Base-by-base conservation (phyloP, 208 protist species). In the Leishmania tropica region DNA sequence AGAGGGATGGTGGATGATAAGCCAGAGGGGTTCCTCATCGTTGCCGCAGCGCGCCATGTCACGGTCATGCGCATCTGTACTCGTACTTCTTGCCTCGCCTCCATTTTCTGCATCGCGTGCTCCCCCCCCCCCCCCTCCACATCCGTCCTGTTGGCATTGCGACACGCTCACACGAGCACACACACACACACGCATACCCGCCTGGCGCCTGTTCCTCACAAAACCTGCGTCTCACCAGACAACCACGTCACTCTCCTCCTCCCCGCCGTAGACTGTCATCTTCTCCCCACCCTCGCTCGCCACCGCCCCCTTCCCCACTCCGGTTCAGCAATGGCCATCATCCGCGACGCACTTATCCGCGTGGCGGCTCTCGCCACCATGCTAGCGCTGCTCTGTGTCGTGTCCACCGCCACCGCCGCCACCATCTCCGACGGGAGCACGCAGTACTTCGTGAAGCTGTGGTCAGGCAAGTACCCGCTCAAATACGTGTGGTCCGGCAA, bases 401-500 rank as follows among this genome's bases (percentile, higher is more conserved):
- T 53, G 35, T 2, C 47, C 45, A 17, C 62, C 28, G 48, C 73
- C 24, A n/a, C 56, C 31, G 64, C 72, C 47, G 35, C 72, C 73
- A 65, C 79, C 42, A 62, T 86, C n/a, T 21, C 65, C 15, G 83
- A 86, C 79, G 56, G 11, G 65, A 79, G 84, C 82, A 89, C 81
- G 64, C 70, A 80, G 76, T 81, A 83, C 54, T 90, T 90, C 78
- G 67, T 90, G 45, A 45, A 56, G 48, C 77, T 78, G 60, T 83
- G 80, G 71, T 78, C 83, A 24, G 71, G 75, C 51, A 76, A 60
- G 70, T 80, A 76, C 81, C 82, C 80, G 8, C 67, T 83, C 54
- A 85, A 86, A 42, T 83, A 81, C 56, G 78, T 91, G 40, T 91
- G 88, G 88, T 74, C 78, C 45, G 81, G 81, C 40, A 85, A 87